Base-by-base conservation (phyloP, 2,329 filamentous ascomycete species). In the Lecanicillium sp. region DNA sequence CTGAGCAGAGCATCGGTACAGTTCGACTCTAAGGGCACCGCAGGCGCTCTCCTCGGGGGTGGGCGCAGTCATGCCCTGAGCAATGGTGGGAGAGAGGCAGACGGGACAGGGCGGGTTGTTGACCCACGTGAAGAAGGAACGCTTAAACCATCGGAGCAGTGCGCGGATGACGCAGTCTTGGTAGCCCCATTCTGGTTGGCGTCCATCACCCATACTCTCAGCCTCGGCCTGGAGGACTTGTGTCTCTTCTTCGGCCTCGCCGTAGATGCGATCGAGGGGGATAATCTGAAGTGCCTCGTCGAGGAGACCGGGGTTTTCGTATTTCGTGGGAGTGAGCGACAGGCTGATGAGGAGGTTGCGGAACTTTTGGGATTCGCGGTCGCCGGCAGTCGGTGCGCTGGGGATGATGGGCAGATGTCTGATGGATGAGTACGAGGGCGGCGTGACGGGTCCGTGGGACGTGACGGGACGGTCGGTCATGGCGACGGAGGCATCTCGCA, bases 151-250 rank as follows among this genome's bases (percentile, higher is more conserved):
- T 56, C 68, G 84, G 60, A 97, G 73, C 54, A 97, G 74, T 52
- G 91, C 88, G 56, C 87, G 80, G 61, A 97, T 86, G 48, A 96
- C 89, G 65, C 91, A 98, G 69, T 98, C 93, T 67, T 97, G 91
- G 63, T 97, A 96, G 49, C 90, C 91, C 91, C 91, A 97, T 71
- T 90, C 86, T 2, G 90, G 81, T 64, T 86, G 86, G 55, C 81
- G 78, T 48, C 84, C 87, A 49, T 86, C 81, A 17, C 87, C 87
- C 71, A 95, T 83, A 56, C 89, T 95, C 62, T 86, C 86, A 26
- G 91, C 91, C 66, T 95, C 84, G 27, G 89, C 93, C 61, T 86
- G 82, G 57, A 95, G 74, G 24, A 96, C 83, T 63, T 96, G 89
- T 55, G 80, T 83, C 67, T 97, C 90, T 64, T 97, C 91, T 64